A percentile compares a stretch with the other conserved stretches of the same genome.
Conservation (phyloP, 495 filamentous ascomycete species). For the Cryomyces minteri region DNA sequence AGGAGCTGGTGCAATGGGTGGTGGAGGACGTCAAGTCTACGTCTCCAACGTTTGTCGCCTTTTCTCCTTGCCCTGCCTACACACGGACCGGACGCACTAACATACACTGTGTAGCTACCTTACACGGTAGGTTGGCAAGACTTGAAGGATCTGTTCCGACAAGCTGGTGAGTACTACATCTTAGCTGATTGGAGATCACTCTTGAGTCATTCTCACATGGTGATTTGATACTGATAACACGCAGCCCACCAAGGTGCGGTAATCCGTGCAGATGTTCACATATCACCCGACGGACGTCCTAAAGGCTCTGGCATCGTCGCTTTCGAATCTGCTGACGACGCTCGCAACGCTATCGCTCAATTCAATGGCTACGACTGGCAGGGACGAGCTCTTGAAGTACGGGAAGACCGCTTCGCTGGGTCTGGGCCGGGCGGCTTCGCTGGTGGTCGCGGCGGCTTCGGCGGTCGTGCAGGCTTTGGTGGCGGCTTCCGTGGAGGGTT, state of each 20-base stretch:
- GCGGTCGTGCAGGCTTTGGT: slow-evolving; percentile 38
- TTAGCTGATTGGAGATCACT: neutral
- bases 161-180: slow-evolving; percentile 64
- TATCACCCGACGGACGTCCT: slow-evolving; percentile 78
- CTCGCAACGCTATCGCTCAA: slow-evolving; percentile 84
- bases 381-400: slow-evolving; percentile 79
- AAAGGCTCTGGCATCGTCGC: slow-evolving; percentile 95
- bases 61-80: slow-evolving; percentile 11
- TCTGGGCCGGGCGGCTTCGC: slow-evolving; percentile 26
- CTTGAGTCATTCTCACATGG: neutral
- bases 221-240: slow-evolving; percentile 2
- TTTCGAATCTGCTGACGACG: slow-evolving; percentile 86
- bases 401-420: slow-evolving; percentile 87
- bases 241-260: slow-evolving; percentile 53
- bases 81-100: neutral
- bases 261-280: slow-evolving; percentile 89
- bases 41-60: slow-evolving; percentile 84
- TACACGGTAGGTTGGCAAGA: slow-evolving; percentile 99
- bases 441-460: slow-evolving; percentile 32
- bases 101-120: slow-evolving; percentile 52
- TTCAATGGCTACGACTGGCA: slow-evolving; percentile 99
- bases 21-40: slow-evolving; percentile 77
- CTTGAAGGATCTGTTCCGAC: slow-evolving; percentile 95
- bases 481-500: slow-evolving; percentile 27
- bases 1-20: slow-evolving; percentile 24